phyloP scores from a whole-genome alignment of 2,329 filamentous ascomycete species.

The Exophiala spinifera region DNA sequence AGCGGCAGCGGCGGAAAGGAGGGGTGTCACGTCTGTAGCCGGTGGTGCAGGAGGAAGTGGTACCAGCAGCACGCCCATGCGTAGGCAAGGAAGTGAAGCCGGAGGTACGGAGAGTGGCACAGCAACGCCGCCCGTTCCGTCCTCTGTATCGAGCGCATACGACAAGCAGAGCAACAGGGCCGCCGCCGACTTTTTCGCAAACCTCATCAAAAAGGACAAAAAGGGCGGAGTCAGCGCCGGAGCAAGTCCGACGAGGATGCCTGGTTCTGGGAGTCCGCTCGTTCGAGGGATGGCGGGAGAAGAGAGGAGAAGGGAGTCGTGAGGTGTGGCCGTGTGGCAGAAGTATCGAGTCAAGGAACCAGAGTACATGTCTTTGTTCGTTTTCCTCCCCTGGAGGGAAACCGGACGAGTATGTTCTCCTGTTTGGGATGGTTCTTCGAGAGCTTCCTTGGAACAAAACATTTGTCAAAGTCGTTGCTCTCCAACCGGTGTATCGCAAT shows the following conservation, averaged over 20 bases:
- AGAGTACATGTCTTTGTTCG: too few species aligned
- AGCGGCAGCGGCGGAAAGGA: slow-evolving; percentile 1
- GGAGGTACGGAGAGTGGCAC: slow-evolving; percentile 2
- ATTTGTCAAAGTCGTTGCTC: too few species aligned
- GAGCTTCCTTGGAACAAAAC: too few species aligned
- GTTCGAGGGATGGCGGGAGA: slow-evolving; percentile 6
- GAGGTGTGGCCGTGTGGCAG: too few species aligned
- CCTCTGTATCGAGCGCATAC: not conserved
- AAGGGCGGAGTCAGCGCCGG: slow-evolving; percentile 13
- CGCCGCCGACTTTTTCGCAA: slow-evolving; percentile 24
- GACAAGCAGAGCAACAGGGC: slow-evolving; percentile 26
- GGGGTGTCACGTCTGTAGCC: not conserved
- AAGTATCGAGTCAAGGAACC: too few species aligned
- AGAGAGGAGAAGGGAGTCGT: slow-evolving; percentile 12
- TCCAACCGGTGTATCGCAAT: too few species aligned
- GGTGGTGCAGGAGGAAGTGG: not conserved
- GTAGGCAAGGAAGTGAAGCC: slow-evolving; percentile 15
- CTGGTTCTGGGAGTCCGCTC: slow-evolving; percentile 5
- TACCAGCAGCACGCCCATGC: slow-evolving; percentile 20
- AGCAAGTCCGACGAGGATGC: slow-evolving; percentile 19
- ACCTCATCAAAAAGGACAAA: slow-evolving; percentile 27
- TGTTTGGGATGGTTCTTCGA: too few species aligned
- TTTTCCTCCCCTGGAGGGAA: too few species aligned
- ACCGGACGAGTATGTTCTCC: too few species aligned
- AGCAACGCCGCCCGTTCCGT: slow-evolving; percentile 1